A percentile compares a stretch with the other conserved stretches of the same genome.
phyloP scores from a whole-genome alignment of 176 grass and related monocot species.

The Oropetium thomaeum region DNA sequence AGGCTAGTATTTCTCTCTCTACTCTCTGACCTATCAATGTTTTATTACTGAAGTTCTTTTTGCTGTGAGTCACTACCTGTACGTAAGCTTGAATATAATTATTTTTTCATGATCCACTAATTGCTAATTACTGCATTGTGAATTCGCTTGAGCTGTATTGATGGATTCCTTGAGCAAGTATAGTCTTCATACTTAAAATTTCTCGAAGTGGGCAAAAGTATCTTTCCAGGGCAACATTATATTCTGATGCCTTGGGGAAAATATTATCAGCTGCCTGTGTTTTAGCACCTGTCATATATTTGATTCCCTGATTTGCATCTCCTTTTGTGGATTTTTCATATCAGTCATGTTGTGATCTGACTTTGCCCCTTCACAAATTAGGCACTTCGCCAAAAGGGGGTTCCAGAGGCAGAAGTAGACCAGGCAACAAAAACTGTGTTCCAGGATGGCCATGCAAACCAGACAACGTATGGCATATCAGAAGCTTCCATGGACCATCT shows the following conservation, averaged over 20 bases:
- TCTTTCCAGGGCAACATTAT: not conserved
- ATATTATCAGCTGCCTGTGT: not conserved
- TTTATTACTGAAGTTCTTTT: not conserved
- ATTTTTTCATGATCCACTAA: not conserved
- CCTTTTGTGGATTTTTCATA: not conserved
- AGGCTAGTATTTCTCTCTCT: slow-evolving; percentile 23
- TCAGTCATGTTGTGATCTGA: not conserved
- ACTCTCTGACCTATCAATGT: not conserved
- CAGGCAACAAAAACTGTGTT: slow-evolving; percentile 70
- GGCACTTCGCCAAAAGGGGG: slow-evolving; percentile 80
- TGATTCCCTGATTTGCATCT: not conserved
- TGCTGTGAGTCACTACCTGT: not conserved
- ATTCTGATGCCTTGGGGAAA: not conserved
- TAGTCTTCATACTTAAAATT: not conserved
- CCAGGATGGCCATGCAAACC: slow-evolving; percentile 33
- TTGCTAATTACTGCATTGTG: not conserved
- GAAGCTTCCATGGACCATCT: slow-evolving; percentile 74
- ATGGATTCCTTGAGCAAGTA: not conserved
- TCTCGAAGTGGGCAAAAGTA: not conserved
- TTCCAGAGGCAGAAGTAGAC: slow-evolving; percentile 45
- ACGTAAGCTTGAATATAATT: not conserved
- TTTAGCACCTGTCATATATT: not conserved
- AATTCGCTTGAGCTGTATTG: not conserved
- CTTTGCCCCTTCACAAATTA: not conserved
- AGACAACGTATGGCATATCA: slow-evolving; percentile 50